A percentile compares a stretch with the other conserved stretches of the same genome.
These are phyloP conservation scores for Verticillium albo-atrum DNA, from an alignment of 2,329 filamentous ascomycete genomes.

Conservation along the genomic window DNA sequence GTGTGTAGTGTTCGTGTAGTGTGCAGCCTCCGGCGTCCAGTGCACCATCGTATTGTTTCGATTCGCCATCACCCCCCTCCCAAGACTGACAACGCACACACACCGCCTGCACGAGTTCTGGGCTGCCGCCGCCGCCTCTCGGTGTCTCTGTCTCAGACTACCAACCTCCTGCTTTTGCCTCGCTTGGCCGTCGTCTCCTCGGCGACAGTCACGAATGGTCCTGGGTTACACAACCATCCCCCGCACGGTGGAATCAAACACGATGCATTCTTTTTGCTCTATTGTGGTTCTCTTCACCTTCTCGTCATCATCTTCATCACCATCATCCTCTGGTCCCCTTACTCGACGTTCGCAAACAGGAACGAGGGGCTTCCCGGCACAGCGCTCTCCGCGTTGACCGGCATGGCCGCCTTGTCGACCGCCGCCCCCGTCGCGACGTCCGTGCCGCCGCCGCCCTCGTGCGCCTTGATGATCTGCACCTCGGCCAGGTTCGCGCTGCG, in stretches of 20 bases:
- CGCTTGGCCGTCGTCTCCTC: not conserved
- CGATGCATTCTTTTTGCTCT: not conserved
- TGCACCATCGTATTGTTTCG: no score
- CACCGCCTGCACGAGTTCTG: not conserved
- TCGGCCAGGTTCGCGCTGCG: conserved; percentile 65
- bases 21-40: no score
- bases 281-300: no score
- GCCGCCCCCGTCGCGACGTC: conserved; percentile 49
- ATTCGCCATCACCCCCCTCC: not conserved
- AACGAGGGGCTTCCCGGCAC: conserved; percentile 81
- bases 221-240: conserved; percentile 6
- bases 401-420: conserved; percentile 53
- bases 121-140: no score
- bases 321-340: not conserved
- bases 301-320: not conserved
- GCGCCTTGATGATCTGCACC: conserved; percentile 68
- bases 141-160: not conserved
- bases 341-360: conserved; percentile 74
- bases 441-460: conserved; percentile 60
- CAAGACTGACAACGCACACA: no score
- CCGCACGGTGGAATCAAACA: no score
- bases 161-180: not conserved
- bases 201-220: not conserved
- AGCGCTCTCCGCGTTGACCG: conserved; percentile 63
- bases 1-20: no score